These are phyloP conservation scores for Phlebiopsis flavidoalba DNA, from an alignment of 768 basidiomycete species.

Conservation along the genomic window DNA sequence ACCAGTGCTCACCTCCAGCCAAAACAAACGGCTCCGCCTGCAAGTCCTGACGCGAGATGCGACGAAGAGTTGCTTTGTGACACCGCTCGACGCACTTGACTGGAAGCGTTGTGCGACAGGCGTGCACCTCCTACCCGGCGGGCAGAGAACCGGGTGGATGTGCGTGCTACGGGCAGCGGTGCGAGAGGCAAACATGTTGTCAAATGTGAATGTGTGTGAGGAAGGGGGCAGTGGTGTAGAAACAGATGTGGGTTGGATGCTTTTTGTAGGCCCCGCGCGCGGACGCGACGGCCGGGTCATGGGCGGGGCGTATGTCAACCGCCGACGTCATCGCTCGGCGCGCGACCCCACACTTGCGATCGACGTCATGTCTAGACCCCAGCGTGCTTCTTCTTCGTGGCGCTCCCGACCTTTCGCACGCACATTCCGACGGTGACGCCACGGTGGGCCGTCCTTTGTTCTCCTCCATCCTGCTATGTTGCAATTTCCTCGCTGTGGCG, in stretches of 20 bases:
- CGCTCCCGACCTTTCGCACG: background rate
- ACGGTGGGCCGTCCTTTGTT: background rate
- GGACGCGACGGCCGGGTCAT: background rate
- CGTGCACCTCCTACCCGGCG: slow-evolving; percentile 17
- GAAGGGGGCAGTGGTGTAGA: background rate
- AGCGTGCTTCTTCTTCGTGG: slow-evolving; percentile 1
- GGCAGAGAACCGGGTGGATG: slow-evolving; percentile 3
- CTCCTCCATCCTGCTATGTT: background rate
- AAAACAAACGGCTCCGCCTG: slow-evolving; percentile 27
- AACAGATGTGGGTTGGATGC: background rate
- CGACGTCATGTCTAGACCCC: background rate
- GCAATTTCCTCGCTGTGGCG: background rate
- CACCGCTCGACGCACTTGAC: slow-evolving; percentile 9
- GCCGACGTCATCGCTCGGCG: background rate
- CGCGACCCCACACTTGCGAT: background rate
- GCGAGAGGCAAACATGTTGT: background rate
- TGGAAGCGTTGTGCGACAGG: slow-evolving; percentile 20
- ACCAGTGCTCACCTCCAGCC: slow-evolving; percentile 20
- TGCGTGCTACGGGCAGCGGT: background rate
- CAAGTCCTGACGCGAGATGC: slow-evolving; percentile 24
- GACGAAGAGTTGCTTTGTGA: slow-evolving; percentile 11
- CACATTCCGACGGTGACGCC: background rate
- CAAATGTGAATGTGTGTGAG: background rate
- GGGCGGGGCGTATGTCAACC: background rate
- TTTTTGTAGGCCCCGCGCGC: background rate